Evolutionary conservation across 2,329 filamentous ascomycete species (phyloP).

Genomic region (Byssothecium circinans): DNA sequence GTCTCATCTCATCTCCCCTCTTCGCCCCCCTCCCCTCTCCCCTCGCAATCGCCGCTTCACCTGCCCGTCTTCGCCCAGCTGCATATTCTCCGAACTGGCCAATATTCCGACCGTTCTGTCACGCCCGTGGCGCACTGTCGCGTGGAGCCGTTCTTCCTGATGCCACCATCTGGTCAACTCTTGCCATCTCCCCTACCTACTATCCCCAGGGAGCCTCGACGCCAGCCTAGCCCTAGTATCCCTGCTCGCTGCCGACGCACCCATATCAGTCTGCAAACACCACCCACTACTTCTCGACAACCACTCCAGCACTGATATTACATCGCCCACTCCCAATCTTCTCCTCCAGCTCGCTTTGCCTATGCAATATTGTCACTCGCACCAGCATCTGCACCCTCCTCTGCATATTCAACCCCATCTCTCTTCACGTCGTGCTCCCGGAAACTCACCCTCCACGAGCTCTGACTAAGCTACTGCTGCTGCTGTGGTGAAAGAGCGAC

Average conservation of each 20-base stretch:
- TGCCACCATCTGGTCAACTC: slow-evolving; percentile 27
- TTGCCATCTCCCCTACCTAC: slow-evolving; percentile 23
- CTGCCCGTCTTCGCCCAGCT: slow-evolving; percentile 4
- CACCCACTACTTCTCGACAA: slow-evolving; percentile 18
- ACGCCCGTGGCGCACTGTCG: slow-evolving; percentile 26
- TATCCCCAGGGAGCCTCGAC: slow-evolving; percentile 26
- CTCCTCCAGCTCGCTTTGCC: background rate
- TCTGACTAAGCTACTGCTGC: slow-evolving; percentile 6
- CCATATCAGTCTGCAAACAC: slow-evolving; percentile 22
- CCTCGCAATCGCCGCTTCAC: no score
- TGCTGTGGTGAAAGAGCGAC: slow-evolving; percentile 3
- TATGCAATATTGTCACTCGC: background rate
- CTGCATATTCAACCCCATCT: background rate
- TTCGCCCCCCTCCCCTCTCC: background rate
- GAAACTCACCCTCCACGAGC: slow-evolving; percentile 1
- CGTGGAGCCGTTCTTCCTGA: slow-evolving; percentile 20
- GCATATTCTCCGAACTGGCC: slow-evolving; percentile 30
- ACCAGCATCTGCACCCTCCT: background rate
- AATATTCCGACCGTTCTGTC: slow-evolving; percentile 11
- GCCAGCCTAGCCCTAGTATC: slow-evolving; percentile 20
- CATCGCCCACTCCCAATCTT: background rate
- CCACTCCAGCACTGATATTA: slow-evolving; percentile 6
- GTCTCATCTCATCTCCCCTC: background rate
- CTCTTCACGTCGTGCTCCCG: background rate
- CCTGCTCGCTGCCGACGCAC: slow-evolving; percentile 25